Evolutionary conservation across 192 early-diverging fungal genomes (phyloP).

Genomic region (Rhizophagus clarus): DNA sequence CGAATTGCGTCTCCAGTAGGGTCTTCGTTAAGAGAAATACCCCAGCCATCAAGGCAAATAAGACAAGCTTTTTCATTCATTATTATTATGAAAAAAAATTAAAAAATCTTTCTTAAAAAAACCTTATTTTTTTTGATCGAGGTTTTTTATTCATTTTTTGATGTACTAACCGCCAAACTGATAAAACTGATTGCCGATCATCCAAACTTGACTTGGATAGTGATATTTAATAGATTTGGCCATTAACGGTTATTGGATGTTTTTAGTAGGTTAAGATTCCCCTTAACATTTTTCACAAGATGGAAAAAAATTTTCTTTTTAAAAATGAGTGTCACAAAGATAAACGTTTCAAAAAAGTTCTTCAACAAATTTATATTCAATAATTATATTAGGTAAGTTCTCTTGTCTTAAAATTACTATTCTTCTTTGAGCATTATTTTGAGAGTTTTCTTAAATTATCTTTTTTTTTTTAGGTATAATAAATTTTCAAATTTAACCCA

Average conservation of each 20-base stretch:
- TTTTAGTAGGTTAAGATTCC: too few relatives aligned
- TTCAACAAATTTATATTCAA: background rate
- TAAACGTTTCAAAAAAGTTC: background rate
- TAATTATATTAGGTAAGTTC: background rate
- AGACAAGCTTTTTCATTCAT: slow-evolving; percentile 29
- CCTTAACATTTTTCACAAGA: too few relatives aligned
- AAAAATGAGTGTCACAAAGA: background rate
- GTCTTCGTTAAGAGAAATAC: slow-evolving; percentile 72
- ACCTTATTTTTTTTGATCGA: too few relatives aligned
- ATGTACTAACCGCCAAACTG: too few relatives aligned
- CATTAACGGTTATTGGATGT: too few relatives aligned
- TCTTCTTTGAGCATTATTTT: background rate
- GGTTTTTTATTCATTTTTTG: too few relatives aligned
- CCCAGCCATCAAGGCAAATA: slow-evolving; percentile 94
- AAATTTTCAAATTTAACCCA: background rate
- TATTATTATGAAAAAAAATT: background rate
- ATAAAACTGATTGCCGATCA: too few relatives aligned
- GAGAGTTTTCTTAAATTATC: background rate
- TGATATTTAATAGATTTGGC: too few relatives aligned
- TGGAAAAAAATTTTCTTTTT: background rate
- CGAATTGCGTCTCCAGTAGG: slow-evolving; percentile 88
- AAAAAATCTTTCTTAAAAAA: too few relatives aligned
- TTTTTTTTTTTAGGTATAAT: background rate
- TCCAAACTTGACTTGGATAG: too few relatives aligned
- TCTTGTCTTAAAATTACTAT: background rate